Percentiles rank a stretch among this genome's conserved stretches.
phyloP scores from a whole-genome alignment of 2,329 filamentous ascomycete genomes.

The Talaromyces islandicus region DNA sequence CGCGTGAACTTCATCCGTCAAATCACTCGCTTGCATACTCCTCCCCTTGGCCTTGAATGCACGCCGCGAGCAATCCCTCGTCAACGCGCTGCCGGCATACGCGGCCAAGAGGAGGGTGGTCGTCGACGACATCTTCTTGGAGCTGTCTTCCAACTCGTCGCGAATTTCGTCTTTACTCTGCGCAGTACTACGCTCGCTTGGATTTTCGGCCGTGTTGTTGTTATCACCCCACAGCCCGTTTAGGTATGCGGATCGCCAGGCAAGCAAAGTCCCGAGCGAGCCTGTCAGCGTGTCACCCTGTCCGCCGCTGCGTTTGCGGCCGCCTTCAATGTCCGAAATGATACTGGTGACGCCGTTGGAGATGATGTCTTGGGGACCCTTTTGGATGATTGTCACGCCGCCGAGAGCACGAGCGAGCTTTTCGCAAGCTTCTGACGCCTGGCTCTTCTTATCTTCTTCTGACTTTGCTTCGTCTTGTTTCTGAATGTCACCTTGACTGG shows the following conservation, averaged over 20 bases:
- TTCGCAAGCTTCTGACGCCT: constrained; percentile 55
- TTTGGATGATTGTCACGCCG: constrained; percentile 87
- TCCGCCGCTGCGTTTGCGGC: constrained; percentile 82
- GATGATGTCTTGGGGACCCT: constrained; percentile 76
- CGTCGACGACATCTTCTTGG: constrained; percentile 50
- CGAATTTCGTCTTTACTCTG: constrained; percentile 36
- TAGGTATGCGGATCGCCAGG: constrained; percentile 81
- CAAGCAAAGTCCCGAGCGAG: constrained; percentile 78
- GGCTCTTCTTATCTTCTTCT: constrained; percentile 33
- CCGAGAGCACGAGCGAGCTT: constrained; percentile 71
- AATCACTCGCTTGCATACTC: constrained; percentile 83
- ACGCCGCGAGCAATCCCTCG: constrained; percentile 80
- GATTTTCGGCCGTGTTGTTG: constrained; percentile 32
- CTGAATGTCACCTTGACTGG: constrained; percentile 29
- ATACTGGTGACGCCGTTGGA: constrained; percentile 73
- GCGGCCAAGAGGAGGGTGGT: constrained; percentile 69
- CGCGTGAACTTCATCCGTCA: constrained; percentile 82
- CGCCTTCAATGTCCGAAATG: constrained; percentile 70
- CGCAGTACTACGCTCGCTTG: constrained; percentile 18
- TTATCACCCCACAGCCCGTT: constrained; percentile 81
- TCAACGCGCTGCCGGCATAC: constrained; percentile 81
- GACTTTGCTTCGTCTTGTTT: constrained; percentile 36
- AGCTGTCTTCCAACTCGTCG: constrained; percentile 38
- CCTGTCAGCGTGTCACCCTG: constrained; percentile 96
- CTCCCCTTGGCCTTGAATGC: constrained; percentile 83